Conservation (phyloP, 176 grass and related monocot genomes). For the Bolboschoenus planiculmis region DNA sequence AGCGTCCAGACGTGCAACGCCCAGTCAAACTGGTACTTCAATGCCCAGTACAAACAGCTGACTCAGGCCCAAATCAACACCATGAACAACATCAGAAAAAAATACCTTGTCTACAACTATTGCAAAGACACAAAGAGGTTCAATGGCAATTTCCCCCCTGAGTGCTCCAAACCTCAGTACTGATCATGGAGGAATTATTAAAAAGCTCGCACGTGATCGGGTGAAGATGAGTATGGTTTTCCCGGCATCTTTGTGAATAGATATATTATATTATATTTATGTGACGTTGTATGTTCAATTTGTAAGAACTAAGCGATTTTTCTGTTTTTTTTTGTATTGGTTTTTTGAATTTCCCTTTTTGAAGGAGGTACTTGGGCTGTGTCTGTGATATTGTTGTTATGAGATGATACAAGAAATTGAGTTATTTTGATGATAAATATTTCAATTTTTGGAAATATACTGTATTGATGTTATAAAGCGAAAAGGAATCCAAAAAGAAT, state of each 20-base stretch:
- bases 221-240: too few species aligned
- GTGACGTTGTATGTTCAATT: too few species aligned
- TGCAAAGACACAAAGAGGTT: slow-evolving; percentile 23
- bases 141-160: slow-evolving; percentile 18
- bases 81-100: slow-evolving; percentile 32
- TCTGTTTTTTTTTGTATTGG: not conserved
- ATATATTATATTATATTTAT: too few species aligned
- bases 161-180: slow-evolving; percentile 40
- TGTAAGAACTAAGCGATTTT: not conserved
- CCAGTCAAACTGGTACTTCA: slow-evolving; percentile 30
- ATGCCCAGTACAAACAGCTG: slow-evolving; percentile 25
- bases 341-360: too few species aligned
- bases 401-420: too few species aligned
- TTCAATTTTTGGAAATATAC: too few species aligned
- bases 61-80: slow-evolving; percentile 14
- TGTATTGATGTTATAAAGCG: too few species aligned
- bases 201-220: too few species aligned
- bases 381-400: too few species aligned
- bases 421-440: too few species aligned
- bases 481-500: too few species aligned
- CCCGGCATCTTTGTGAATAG: not conserved
- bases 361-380: not conserved
- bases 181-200: not conserved
- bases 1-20: slow-evolving; percentile 9
- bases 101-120: slow-evolving; percentile 62